Evolutionary conservation across 23 red algal genomes (phyloP), one percentile per base, ranked within the genome.

Genomic region (Gracilaria gracilis): DNA sequence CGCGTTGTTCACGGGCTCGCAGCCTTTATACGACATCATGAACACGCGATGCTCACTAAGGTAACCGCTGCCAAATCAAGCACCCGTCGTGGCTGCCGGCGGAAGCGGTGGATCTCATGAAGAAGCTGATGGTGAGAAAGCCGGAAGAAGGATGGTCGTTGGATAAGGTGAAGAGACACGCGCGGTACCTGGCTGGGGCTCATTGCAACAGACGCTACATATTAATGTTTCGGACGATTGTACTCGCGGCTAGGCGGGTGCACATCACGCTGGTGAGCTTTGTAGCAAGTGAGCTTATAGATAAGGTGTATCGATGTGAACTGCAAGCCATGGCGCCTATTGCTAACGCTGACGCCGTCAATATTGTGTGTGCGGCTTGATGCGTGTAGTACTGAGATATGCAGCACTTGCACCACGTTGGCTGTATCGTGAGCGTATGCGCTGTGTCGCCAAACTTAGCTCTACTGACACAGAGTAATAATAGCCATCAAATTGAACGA

Each of bases 21-120:
- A 81, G 39, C 93, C 93, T 2, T 95, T 95, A 69, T 44, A 91
- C 21, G 25, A 90, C 33, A 7, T 3, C 83, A 91, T 32, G 84
- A 83, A 59, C 57, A 51, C 33, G 49, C 27, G 61, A 29, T 95
- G 28, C 24, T 87, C 55, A 28, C 67, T 28, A 90, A 88, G 80
- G 84, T 95, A 70, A 88, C 25, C 57, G 79, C 25, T 90, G 85
- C 49, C 25, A 74, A 11, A 70, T 87, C 67, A 40, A 64, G 0
- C 91, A 95, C 47, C 93, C 93, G 28, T 2, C 36, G 8, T 75
- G 20, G 2, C 39, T 95, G 14, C 72, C 86, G 23, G 23, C 38
- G 24, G 82, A 85, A 17, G 83, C 83, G 4, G 72, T 75, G 29
- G 93, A 95, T 61, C 72, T 95, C 32, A 40, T 95, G 71, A 75